Percentiles rank a stretch among this genome's conserved stretches.
phyloP scores from a whole-genome alignment of 2,329 filamentous ascomycete species.

The Teratosphaeria destructans region DNA sequence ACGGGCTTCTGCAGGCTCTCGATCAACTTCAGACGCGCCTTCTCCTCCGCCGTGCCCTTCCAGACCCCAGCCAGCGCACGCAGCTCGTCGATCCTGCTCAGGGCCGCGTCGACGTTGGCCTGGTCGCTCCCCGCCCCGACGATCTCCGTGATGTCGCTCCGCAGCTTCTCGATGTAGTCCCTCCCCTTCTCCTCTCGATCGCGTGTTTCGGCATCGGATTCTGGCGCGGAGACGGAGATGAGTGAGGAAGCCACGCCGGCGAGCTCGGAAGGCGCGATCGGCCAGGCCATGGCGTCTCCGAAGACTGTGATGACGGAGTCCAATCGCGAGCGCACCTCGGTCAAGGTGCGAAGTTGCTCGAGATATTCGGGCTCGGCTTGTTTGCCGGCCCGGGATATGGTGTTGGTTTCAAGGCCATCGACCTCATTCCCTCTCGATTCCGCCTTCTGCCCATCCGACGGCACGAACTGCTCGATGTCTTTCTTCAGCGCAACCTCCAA shows the following conservation, averaged over 20 bases:
- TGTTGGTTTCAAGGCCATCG: slow-evolving; percentile 4
- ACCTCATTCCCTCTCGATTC: neutral
- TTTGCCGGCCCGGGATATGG: slow-evolving; percentile 29
- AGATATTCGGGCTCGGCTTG: slow-evolving; percentile 47
- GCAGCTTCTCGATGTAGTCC: slow-evolving; percentile 60
- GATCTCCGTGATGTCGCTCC: slow-evolving; percentile 60
- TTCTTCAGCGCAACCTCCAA: slow-evolving; percentile 61
- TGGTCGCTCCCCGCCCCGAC: slow-evolving; percentile 46
- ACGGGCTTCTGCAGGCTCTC: slow-evolving; percentile 72
- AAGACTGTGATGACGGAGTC: slow-evolving; percentile 86
- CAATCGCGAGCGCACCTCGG: slow-evolving; percentile 69
- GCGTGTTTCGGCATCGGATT: slow-evolving; percentile 44
- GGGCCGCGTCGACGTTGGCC: slow-evolving; percentile 63
- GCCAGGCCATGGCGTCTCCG: slow-evolving; percentile 91
- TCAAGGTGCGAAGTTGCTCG: slow-evolving; percentile 68
- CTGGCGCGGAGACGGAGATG: slow-evolving; percentile 78
- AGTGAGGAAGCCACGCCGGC: slow-evolving; percentile 73
- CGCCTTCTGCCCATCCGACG: neutral
- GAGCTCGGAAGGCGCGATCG: slow-evolving; percentile 78
- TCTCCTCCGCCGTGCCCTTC: slow-evolving; percentile 94
- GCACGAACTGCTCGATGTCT: slow-evolving; percentile 58
- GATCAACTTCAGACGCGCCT: slow-evolving; percentile 68
- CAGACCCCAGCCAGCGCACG: slow-evolving; percentile 70
- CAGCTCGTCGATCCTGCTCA: slow-evolving; percentile 63
- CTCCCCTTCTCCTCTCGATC: slow-evolving; percentile 80